Evolutionary conservation across 768 basidiomycete genomes (phyloP), one percentile per base, ranked within the genome.

Genomic region (Infundibulicybe gibba): DNA sequence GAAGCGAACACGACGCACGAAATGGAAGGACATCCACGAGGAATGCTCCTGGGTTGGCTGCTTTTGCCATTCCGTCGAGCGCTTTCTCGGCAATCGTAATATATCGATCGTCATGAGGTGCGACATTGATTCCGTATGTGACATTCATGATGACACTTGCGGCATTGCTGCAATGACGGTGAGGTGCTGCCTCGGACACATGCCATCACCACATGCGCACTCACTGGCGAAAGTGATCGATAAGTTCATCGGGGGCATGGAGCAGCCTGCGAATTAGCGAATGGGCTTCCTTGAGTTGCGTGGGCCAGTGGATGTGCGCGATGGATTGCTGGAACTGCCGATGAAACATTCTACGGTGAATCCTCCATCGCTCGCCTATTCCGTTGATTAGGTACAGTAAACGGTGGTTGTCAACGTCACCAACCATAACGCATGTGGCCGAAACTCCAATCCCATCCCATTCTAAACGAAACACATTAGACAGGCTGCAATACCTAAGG

Each of bases 81-180:
- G 77, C 77, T 41, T 64, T 71, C 58, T 80, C 79, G 1, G 77
- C 79, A 14, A 79, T 66, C 2, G 64, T 61, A n/a, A 80, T 66
- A 53, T 78, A 80, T 20, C 60, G 61, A 48, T 80, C 79, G 0
- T 67, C 63, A 16, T 65, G 57, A 8, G 69, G 63, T 8, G 67
- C 58, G 41, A 77, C 68, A 17, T 64, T 58, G 37, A 80, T 77
- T 3, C 77, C 79, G 45, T 79, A 80, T 6, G 70, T 70, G 3
- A 77, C 69, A 16, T 70, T 68, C 76, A 80, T 79, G 43, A 79
- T 78, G 3, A 72, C 67, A 40, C 75, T 72, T 4, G 74, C 77
- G 15, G 76, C 63, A 47, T 75, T 75, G 31, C n/a, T 80, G 52
- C 10, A 44, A 14, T 4, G 37, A 47, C 19, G 47, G 47, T 37